Percentiles rank a stretch among this genome's conserved stretches.
phyloP scores from a whole-genome alignment of 169 alveolate genomes.

The Amoebophrya sp. region DNA sequence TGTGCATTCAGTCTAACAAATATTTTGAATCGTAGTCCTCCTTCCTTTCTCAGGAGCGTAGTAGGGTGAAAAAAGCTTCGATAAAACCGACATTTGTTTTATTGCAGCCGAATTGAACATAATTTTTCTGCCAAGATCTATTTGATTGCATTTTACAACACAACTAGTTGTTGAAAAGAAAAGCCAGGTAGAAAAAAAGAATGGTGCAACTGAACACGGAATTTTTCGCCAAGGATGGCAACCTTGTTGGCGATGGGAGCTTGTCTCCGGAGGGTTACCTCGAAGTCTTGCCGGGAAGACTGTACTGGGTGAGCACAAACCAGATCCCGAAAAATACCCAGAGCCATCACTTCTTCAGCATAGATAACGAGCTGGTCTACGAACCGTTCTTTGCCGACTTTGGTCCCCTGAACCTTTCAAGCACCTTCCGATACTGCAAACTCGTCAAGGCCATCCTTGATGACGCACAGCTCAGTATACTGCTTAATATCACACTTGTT shows the following conservation, averaged over 20 bases:
- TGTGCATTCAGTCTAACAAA: too few species aligned
- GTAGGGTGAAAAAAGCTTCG: too few species aligned
- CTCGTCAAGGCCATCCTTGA: constrained; percentile 46
- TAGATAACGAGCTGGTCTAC: constrained; percentile 60
- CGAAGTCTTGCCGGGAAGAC: constrained; percentile 35
- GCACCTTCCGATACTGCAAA: constrained; percentile 45
- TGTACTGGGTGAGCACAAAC: background rate
- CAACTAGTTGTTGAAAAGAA: too few species aligned
- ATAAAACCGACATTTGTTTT: too few species aligned
- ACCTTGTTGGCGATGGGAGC: background rate
- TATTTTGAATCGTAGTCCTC: too few species aligned
- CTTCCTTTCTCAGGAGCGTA: too few species aligned
- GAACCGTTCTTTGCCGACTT: constrained; percentile 87
- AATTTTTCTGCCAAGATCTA: too few species aligned
- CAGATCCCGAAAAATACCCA: constrained; percentile 34
- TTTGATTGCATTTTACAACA: too few species aligned
- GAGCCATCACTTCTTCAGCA: constrained; percentile 38
- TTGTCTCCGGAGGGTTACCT: background rate
- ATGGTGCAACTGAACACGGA: background rate
- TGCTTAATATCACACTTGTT: too few species aligned
- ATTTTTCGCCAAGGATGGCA: background rate
- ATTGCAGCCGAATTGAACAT: too few species aligned
- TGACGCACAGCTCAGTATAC: constrained; percentile 35
- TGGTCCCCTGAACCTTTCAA: constrained; percentile 80
- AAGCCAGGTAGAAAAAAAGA: too few species aligned